Evolutionary conservation across 176 grass and related monocot genomes (phyloP).

Genomic region (Thalia dealbata): DNA sequence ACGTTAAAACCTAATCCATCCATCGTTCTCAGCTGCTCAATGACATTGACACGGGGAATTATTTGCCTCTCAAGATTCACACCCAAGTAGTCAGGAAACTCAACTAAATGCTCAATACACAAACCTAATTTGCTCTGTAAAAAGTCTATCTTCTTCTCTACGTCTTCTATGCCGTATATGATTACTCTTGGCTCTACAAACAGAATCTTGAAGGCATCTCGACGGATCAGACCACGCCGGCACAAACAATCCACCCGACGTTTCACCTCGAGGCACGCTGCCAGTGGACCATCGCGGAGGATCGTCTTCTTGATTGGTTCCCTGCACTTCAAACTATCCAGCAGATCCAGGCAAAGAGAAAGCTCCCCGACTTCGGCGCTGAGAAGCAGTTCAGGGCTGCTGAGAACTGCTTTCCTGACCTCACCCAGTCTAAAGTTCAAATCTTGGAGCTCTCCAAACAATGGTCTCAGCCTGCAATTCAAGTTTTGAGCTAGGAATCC

Average conservation of each 20-base stretch:
- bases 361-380: constrained; percentile 54
- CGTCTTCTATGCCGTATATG: constrained; percentile 43
- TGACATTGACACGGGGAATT: constrained; percentile 60
- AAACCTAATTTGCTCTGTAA: constrained; percentile 47
- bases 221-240: constrained; percentile 45
- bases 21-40: constrained; percentile 37
- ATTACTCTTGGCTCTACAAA: constrained; percentile 50
- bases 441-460: constrained; percentile 37
- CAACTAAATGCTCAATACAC: constrained; percentile 44
- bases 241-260: constrained; percentile 56
- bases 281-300: constrained; percentile 33
- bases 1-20: constrained; percentile 46
- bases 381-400: constrained; percentile 39
- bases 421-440: constrained; percentile 33
- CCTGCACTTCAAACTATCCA: constrained; percentile 57
- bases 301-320: constrained; percentile 33
- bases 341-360: constrained; percentile 34
- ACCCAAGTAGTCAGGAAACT: constrained; percentile 72
- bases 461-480: constrained; percentile 20
- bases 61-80: constrained; percentile 70
- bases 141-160: constrained; percentile 71
- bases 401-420: constrained; percentile 29
- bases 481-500: constrained; percentile 20
- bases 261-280: constrained; percentile 32
- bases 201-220: constrained; percentile 63